Percentiles rank a stretch among this genome's conserved stretches.
phyloP scores from a whole-genome alignment of 2,329 filamentous ascomycete species.

The Claviceps cyperi region DNA sequence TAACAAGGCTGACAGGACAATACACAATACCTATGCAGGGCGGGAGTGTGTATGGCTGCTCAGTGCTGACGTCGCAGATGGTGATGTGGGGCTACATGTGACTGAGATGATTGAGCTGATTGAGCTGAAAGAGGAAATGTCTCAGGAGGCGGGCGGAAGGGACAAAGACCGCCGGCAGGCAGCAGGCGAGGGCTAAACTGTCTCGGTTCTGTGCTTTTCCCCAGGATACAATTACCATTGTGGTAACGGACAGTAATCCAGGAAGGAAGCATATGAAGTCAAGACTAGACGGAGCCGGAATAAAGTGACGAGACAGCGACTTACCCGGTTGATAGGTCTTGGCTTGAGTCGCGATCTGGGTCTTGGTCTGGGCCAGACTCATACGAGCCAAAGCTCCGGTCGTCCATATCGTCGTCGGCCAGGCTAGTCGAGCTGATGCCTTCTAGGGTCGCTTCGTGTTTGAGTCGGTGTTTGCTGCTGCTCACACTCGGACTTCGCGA shows the following conservation, averaged over 20 bases:
- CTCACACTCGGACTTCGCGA: slow-evolving; percentile 21
- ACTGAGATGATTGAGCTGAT: too few species aligned
- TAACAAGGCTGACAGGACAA: neutral
- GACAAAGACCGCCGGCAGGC: neutral
- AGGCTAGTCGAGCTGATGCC: slow-evolving; percentile 15
- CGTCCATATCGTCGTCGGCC: slow-evolving; percentile 18
- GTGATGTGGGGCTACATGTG: neutral
- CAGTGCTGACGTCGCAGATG: neutral
- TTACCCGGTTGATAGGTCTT: slow-evolving; percentile 10
- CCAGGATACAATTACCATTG: neutral
- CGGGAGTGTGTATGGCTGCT: neutral
- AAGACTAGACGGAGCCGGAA: neutral
- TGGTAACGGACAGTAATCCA: neutral
- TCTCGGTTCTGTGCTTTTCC: too few species aligned
- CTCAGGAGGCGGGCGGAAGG: neutral
- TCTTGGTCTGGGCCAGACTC: slow-evolving; percentile 19
- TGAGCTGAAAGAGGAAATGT: neutral
- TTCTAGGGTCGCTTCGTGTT: slow-evolving; percentile 22
- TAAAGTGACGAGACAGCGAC: neutral
- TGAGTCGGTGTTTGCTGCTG: slow-evolving; percentile 6
- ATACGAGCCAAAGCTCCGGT: slow-evolving; percentile 19
- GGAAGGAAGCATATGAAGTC: neutral
- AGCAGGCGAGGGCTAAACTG: too few species aligned
- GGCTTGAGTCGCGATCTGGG: slow-evolving; percentile 18
- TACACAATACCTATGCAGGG: too few species aligned